phyloP scores from a whole-genome alignment of 768 basidiomycete genomes.

The Mycena rebaudengoi region DNA sequence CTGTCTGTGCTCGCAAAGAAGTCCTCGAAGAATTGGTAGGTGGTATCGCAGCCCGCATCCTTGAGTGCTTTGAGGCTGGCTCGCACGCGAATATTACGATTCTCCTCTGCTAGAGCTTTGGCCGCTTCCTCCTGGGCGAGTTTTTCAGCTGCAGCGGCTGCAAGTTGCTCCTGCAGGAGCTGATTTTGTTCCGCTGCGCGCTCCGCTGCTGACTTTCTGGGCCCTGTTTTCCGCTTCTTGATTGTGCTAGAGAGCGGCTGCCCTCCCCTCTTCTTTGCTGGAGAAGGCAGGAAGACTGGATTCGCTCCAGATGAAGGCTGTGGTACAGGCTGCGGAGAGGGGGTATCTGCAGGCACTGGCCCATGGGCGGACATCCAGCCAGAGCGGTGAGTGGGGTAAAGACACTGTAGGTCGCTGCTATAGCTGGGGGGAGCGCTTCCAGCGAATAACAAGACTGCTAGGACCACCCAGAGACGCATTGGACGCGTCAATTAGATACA shows the following conservation, averaged over 20 bases:
- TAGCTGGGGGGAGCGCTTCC: neutral
- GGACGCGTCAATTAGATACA: neutral
- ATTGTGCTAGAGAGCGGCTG: too few relatives aligned
- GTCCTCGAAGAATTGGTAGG: neutral
- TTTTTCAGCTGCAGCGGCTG: neutral
- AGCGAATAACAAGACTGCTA: neutral
- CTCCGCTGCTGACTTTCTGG: too few relatives aligned
- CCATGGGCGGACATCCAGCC: neutral
- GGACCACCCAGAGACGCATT: neutral
- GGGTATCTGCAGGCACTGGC: neutral
- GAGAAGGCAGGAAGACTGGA: neutral
- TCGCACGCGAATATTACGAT: neutral
- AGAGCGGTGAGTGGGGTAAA: neutral
- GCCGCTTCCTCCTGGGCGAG: neutral
- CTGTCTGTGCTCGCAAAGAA: neutral
- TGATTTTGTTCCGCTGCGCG: neutral
- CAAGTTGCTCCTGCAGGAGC: neutral
- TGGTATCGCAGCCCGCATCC: neutral
- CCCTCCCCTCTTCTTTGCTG: neutral
- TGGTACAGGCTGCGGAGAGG: neutral
- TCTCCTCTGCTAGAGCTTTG: too few relatives aligned
- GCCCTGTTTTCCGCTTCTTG: too few relatives aligned
- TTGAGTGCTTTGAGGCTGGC: neutral
- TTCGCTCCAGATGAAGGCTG: neutral
- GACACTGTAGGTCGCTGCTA: neutral